Evolutionary conservation across 441 rosid species (phyloP).

Genomic region (Jatropha multifida): DNA sequence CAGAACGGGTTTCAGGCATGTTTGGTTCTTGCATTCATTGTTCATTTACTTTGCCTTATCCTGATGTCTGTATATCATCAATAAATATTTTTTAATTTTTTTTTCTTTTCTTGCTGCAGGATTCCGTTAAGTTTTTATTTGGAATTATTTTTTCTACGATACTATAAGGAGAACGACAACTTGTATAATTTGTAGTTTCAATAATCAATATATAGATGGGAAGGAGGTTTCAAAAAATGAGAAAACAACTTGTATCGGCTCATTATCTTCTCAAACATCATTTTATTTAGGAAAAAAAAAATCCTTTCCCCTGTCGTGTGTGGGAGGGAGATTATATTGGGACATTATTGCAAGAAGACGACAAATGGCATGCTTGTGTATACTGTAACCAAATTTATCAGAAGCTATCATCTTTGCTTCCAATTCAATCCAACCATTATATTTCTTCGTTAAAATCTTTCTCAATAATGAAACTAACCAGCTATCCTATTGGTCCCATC

Average conservation of each 20-base stretch:
- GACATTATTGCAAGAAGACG: constrained; percentile 10
- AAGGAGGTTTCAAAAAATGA: neutral
- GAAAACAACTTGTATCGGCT: neutral
- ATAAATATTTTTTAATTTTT: neutral
- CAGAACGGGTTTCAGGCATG: constrained; percentile 13
- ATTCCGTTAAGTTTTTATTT: neutral
- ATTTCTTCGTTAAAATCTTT: neutral
- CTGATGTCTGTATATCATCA: neutral
- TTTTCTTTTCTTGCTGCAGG: neutral
- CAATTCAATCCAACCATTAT: constrained; percentile 26
- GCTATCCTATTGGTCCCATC: constrained; percentile 6
- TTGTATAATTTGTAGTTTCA: no score
- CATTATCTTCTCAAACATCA: no score
- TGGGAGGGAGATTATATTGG: constrained; percentile 14
- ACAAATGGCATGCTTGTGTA: constrained; percentile 4
- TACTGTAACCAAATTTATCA: neutral
- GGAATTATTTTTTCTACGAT: no score
- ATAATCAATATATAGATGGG: no score
- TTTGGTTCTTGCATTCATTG: constrained; percentile 13
- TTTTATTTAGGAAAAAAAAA: neutral
- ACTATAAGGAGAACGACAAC: no score
- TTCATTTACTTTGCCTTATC: constrained; percentile 7
- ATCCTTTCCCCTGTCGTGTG: neutral
- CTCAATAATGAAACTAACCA: constrained; percentile 13
- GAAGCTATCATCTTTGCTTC: constrained; percentile 24